A percentile compares a stretch with the other conserved stretches of the same genome.
Conservation (phyloP, 148 eudicot genomes). For the Beta vulgaris region DNA sequence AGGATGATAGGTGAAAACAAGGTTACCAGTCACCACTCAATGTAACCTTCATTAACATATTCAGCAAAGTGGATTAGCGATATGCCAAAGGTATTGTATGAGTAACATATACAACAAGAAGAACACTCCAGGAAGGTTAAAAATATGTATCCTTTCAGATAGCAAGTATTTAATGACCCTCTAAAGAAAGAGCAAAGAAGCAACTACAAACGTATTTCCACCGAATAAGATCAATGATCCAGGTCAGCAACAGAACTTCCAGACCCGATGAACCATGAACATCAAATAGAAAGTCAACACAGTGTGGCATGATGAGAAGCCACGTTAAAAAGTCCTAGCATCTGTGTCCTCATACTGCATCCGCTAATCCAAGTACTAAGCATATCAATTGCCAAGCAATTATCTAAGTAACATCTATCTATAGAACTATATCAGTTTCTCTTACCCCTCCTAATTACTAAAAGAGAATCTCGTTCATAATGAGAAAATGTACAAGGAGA, state of each 20-base stretch:
- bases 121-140: no score
- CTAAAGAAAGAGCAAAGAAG: neutral
- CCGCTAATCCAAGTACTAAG: neutral
- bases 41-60: neutral
- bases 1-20: neutral
- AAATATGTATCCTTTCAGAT: no score
- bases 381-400: no score
- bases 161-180: no score
- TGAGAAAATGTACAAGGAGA: neutral
- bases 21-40: neutral
- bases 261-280: neutral
- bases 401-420: neutral
- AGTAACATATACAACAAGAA: neutral
- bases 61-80: no score
- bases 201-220: neutral
- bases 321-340: neutral
- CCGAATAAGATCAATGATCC: neutral
- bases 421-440: neutral
- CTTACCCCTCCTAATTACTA: neutral
- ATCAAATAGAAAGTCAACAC: neutral
- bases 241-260: neutral
- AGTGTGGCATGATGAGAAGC: neutral
- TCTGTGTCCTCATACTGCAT: neutral
- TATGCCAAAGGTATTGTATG: no score
- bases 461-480: neutral